Evolutionary conservation across 768 basidiomycete species (phyloP), one percentile per base, ranked within the genome.

Genomic region (Boletus fagicola): DNA sequence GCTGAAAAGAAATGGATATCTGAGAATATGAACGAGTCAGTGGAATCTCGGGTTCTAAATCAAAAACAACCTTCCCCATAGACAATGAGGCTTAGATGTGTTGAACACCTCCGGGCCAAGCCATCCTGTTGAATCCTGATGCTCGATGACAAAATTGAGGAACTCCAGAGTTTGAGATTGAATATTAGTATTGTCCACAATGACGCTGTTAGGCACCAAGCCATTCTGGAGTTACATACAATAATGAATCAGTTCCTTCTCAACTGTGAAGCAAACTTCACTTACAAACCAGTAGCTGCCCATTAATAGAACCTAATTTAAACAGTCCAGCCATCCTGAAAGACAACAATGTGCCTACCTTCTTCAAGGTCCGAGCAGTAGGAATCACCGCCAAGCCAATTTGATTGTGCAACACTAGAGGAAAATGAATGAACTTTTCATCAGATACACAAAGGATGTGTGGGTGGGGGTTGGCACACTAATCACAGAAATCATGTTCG

Each of bases 101-200:
- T 54, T 15, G 31, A 48, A 54, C 20, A 54, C 53, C 45, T 54
- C 53, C 10, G 45, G 28, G 11, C 53, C 45, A 15, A 40, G n/a
- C 45, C 53, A 54, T 31, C 53, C 53, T 22, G 28, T 39, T 13
- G 53, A 40, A 22, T 54, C 53, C 20, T 54, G 45, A 54, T 54
- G 35, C 20, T 48, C 26, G 30, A 54, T 22, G 20, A 54, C 45
- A 31, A 54, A 35, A 4, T 54, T 22, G 18, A 48, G 45, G 28
- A 54, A 54, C 26, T 48, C n/a, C 36, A 22, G 35, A 24, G 36
- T 54, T 40, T 49, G 45, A 30, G 53, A 22, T 48, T 54, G 53
- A 20, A 53, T 53, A 18, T 30, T 30, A 54, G 28, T 12, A 36
- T 53, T 22, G 33, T 54, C 7, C 53, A 49, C n/a, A 5, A 54